Evolutionary conservation across 805 yeast genomes (phyloP), one percentile per base, ranked within the genome.

Genomic region (Grigorovia humatica): DNA sequence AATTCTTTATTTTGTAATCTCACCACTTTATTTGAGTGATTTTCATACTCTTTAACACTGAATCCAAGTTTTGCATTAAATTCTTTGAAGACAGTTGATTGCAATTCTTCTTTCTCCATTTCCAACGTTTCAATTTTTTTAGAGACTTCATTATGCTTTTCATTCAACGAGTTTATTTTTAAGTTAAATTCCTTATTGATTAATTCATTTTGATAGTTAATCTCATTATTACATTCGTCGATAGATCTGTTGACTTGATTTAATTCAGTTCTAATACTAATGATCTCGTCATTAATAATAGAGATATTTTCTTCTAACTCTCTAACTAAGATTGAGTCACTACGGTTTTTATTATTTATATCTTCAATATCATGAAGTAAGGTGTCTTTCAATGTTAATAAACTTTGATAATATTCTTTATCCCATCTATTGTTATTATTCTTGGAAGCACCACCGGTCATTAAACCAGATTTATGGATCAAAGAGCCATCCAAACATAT

Each of bases 391-490:
- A 82, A 60, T 9, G 75, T 72, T 51, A 70, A 75, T 56, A 89
- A 71, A 20, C 74, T 70, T 49, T 75, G 77, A 57, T 78, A 76
- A 58, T 83, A 86, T 44, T 78, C 76, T 60, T 84, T 88, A 64
- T 82, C 88, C 95, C 95, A 88, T 55, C 78, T 75, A 52, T 74
- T 72, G 30, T 65, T 62, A 19, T 58, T 62, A 43, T 72, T 72
- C n/a, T 73, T 73, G 6, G 80, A 74, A 30, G 74, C 70, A 57
- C 97, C 97, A 65, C 97, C 97, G 9, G 97, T 85, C 95, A 93
- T 88, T 41, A 89, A 73, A 7, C 96, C 96, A 4, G 91, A 82
- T 60, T 80, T 81, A 62, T 88, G 88, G 47, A 93, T 85, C 32
- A 89, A 73, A 0, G 91, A 79, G 1, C 99, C 99, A 48, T 88